Evolutionary conservation across 1,139 yeast genomes (phyloP).

Genomic region (Arxiozyma heterogenica): DNA sequence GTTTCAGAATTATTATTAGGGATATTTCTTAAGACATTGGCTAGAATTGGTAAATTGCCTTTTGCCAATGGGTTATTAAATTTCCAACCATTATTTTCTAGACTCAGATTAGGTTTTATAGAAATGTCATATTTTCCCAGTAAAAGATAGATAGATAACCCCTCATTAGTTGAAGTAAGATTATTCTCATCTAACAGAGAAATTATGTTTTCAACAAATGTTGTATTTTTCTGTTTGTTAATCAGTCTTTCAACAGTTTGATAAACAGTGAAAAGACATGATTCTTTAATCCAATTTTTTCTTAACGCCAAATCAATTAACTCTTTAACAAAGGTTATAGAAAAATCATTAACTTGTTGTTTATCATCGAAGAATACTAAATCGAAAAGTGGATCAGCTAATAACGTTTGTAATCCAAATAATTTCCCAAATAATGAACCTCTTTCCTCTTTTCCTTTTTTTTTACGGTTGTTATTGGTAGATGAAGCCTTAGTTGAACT

Average conservation of each 20-base stretch:
- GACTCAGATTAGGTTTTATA: conserved; percentile 13
- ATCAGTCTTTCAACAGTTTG: conserved; percentile 38
- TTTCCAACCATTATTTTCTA: conserved; percentile 48
- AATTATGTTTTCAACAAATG: conserved; percentile 31
- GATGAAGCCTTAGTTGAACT: neutral
- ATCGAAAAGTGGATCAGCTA: conserved; percentile 41
- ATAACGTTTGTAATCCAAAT: conserved; percentile 72
- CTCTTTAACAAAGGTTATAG: conserved; percentile 31
- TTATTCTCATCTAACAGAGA: conserved; percentile 43
- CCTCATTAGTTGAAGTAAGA: conserved; percentile 65
- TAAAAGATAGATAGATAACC: conserved; percentile 58
- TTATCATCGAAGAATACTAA: conserved; percentile 32
- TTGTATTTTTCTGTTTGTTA: conserved; percentile 10
- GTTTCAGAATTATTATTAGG: conserved; percentile 35
- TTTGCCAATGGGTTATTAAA: conserved; percentile 60
- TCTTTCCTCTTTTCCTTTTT: conserved; percentile 76
- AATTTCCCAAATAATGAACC: conserved; percentile 73
- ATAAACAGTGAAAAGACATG: conserved; percentile 62
- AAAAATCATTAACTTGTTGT: conserved; percentile 30
- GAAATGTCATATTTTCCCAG: conserved; percentile 18
- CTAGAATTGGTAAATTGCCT: conserved; percentile 52
- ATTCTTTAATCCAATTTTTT: conserved; percentile 84
- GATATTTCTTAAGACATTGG: conserved; percentile 57
- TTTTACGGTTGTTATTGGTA: conserved; percentile 35
- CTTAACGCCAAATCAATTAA: conserved; percentile 50